A percentile compares a stretch with the other conserved stretches of the same genome.
phyloP scores from a whole-genome alignment of 139 green algal species.

The Pseudopediastrum boryanum region DNA sequence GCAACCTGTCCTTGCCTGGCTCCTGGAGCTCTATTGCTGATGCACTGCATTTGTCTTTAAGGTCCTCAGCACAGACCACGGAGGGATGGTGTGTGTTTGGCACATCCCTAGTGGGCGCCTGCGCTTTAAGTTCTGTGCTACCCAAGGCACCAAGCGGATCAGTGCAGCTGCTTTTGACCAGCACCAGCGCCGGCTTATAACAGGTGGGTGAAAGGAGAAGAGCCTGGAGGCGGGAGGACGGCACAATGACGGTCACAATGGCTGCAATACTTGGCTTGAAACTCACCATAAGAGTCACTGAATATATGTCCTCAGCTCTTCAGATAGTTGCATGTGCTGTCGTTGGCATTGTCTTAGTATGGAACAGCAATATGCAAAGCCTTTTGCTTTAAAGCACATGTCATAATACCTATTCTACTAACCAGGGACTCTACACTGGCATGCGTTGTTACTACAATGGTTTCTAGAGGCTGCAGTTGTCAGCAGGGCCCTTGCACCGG shows the following conservation, averaged over 20 bases:
- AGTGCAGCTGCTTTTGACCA: conserved; percentile 25
- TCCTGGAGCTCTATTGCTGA: not conserved
- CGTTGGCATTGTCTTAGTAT: not conserved
- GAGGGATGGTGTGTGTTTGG: conserved; percentile 21
- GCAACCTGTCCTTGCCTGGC: no score
- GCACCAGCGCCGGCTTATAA: conserved; percentile 20
- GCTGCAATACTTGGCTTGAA: not conserved
- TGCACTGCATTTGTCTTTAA: not conserved
- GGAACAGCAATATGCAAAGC: not conserved
- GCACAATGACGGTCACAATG: not conserved
- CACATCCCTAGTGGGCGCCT: conserved; percentile 11
- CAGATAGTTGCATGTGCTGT: not conserved
- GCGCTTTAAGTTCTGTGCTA: conserved; percentile 10
- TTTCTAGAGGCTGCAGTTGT: no score
- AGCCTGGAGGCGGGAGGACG: not conserved
- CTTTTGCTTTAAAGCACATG: not conserved
- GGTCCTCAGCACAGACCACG: conserved; percentile 23
- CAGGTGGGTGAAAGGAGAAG: not conserved
- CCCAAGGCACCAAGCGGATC: conserved; percentile 16
- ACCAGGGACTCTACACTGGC: no score
- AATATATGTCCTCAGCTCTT: no score
- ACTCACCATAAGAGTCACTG: not conserved
- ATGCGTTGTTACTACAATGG: no score
- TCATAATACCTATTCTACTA: no score
- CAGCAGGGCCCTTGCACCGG: no score